Base-by-base conservation (phyloP, 2,329 filamentous ascomycete species). In the Aspergillaceae sp. region DNA sequence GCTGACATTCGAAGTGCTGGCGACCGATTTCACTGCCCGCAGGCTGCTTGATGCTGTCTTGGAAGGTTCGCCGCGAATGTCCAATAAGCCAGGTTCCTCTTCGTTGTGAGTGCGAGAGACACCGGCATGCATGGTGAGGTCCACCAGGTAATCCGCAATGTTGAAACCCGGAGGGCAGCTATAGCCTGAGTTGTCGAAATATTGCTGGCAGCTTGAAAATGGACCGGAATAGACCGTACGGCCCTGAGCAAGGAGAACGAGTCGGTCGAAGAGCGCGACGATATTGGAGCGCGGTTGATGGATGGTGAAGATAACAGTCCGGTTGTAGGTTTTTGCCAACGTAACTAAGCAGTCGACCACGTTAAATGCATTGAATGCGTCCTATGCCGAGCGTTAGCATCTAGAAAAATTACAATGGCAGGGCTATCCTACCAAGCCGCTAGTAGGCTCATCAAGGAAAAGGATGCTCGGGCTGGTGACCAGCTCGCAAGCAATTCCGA, bases 211-310 rank as follows among this genome's bases (percentile, higher is more conserved):
- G 53, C 83, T 83, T 1, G 79, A 74, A 63, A 97, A 94, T 1
- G 88, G 87, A 0, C 92, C 92, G 3, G 92, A 97, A 65, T 94
- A 98, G 5, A 98, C 92, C 1, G 87, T 86, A 57, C 84, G 84
- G 28, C 92, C 92, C 54, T 88, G 84, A 2, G 92, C 92, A 38
- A 98, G 75, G 9, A 98, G 79, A 45, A 98, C 77, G n/a, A 98
- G 76, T 46, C 91, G 83, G 63, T 98, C 92, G 62, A 98, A 98
- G 3, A 98, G 77, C 7, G 92, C 92, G 26, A 97, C 92, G 60
- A 98, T 98, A 67, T 98, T 98, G 7, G 92, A 98, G 55, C 94
- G 82, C 34, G 92, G 92, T 61, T 98, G 92, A 65, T 98, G 92
- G 53, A 98, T 98, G 9, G 92, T 98, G 70, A 98, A 96, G 51